These are phyloP conservation scores for Macrophomina tecta DNA, from an alignment of 2,329 filamentous ascomycete genomes.

Conservation along the genomic window DNA sequence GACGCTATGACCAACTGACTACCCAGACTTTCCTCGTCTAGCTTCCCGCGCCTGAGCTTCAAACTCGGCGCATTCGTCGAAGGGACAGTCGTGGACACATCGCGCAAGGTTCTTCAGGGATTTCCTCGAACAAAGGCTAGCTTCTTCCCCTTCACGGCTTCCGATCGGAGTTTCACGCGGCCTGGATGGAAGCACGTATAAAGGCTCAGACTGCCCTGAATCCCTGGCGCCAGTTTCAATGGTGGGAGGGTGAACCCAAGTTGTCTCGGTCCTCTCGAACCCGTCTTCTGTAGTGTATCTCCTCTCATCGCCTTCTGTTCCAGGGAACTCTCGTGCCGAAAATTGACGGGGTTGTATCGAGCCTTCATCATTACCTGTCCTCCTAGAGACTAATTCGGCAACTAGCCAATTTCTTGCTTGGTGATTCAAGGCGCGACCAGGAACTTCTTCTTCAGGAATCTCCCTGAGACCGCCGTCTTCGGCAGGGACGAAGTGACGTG, in stretches of 20 bases:
- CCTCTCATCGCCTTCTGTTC: constrained; percentile 48
- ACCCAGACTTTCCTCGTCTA: neutral
- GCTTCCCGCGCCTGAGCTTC: neutral
- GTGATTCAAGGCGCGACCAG: constrained; percentile 32
- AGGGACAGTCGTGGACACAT: neutral
- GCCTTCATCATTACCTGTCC: neutral
- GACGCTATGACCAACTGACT: neutral
- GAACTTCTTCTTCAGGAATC: constrained; percentile 52
- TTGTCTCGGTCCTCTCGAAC: constrained; percentile 50
- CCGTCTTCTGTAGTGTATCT: constrained; percentile 50
- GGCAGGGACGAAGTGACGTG: constrained; percentile 57
- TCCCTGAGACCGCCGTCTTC: constrained; percentile 47
- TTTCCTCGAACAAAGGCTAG: neutral
- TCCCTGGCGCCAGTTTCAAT: constrained; percentile 42
- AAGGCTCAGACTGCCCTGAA: constrained; percentile 40
- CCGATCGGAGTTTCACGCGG: neutral
- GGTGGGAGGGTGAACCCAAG: constrained; percentile 53
- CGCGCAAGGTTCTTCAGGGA: constrained; percentile 1
- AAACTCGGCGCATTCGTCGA: constrained; percentile 10
- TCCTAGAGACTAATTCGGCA: constrained; percentile 34
- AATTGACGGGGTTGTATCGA: constrained; percentile 35
- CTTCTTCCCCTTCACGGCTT: neutral
- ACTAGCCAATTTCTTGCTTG: constrained; percentile 38
- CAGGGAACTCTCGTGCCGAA: constrained; percentile 44
- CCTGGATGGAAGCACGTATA: neutral